Percentiles rank a stretch among this genome's conserved stretches.
Evolutionary conservation across 148 eudicot species (phyloP).

Genomic region (Rhododendron williamsianum): DNA sequence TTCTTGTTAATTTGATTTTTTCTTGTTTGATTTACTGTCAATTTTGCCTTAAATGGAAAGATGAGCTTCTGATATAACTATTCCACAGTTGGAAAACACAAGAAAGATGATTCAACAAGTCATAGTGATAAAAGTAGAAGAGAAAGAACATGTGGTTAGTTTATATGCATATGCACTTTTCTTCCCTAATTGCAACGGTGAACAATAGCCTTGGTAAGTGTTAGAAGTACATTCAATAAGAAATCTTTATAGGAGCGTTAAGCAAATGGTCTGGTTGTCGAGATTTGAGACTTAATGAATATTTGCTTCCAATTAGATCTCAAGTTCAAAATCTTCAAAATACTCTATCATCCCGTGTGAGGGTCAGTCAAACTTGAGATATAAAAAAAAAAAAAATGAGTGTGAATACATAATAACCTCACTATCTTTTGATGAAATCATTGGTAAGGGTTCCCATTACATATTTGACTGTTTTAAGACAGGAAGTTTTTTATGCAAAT

Average conservation of each 20-base stretch:
- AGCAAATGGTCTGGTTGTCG: background rate
- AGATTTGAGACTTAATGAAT: background rate
- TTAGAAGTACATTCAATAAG: background rate
- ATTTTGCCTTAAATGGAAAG: background rate
- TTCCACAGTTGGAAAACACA: background rate
- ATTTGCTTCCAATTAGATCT: background rate
- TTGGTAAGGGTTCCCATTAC: too few species aligned
- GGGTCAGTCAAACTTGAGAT: too few species aligned
- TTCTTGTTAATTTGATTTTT: background rate
- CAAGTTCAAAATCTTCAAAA: background rate
- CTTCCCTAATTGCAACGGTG: background rate
- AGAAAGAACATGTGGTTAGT: background rate
- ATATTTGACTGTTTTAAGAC: too few species aligned
- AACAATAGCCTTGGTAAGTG: background rate
- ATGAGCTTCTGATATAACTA: background rate
- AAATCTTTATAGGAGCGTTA: background rate
- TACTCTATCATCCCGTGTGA: background rate
- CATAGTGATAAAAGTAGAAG: background rate
- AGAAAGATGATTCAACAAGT: background rate
- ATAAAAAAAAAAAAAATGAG: too few species aligned
- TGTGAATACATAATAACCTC: too few species aligned
- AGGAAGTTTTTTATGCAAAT: too few species aligned
- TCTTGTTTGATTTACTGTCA: background rate
- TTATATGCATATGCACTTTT: background rate
- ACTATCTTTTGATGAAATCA: too few species aligned